Base-by-base conservation (phyloP, 2,329 filamentous ascomycete genomes). In the Cytospora schulzeri region DNA sequence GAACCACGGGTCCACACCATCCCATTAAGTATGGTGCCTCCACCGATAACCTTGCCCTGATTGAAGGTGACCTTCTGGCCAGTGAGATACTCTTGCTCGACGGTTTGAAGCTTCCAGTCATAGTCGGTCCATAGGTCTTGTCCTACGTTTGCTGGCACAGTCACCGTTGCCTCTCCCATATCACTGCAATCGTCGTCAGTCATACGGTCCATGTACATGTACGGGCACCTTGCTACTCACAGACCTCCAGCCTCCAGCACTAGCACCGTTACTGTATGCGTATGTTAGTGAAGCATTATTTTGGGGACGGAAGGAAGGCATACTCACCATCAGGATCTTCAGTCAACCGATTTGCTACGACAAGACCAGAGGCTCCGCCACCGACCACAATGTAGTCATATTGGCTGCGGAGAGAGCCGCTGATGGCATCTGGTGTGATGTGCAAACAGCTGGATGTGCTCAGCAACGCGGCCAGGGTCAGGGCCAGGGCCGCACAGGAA, bases 301-400 rank as follows among this genome's bases (percentile, higher is more conserved):
- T 5, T 19, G 8, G 12, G 50, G 8, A 12, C 6, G 5, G 3
- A n/a, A 2, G 15, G 22, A 14, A 38, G 9, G 8, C 6, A 7
- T 6, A 41, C 62, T 28, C 60, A 71, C 69, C 53, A 57, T 68
- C 64, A 12, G 69, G 57, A 62, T 79, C 72, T 68, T 81, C 79
- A 22, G 76, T 76, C 52, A 83, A 71, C 4, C 79, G 71, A 28
- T 76, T 76, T 28, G 78, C 78, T 31, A 83, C 71, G 1, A 78
- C 76, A 14, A 83, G 73, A 28, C 81, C 79, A 38, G 78, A 79
- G 31, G 78, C 74, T 5, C 81, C 81, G 22, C 80, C 81, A 4
- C 81, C 81, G 29, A 80, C 73, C 50, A 83, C 72, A 19, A 82
- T 70, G 59, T 76, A 78, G 62, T 78, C 74, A 59, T 78, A 77